Conservation (phyloP, 2,329 filamentous ascomycete genomes). For the Cladosporium sp. region DNA sequence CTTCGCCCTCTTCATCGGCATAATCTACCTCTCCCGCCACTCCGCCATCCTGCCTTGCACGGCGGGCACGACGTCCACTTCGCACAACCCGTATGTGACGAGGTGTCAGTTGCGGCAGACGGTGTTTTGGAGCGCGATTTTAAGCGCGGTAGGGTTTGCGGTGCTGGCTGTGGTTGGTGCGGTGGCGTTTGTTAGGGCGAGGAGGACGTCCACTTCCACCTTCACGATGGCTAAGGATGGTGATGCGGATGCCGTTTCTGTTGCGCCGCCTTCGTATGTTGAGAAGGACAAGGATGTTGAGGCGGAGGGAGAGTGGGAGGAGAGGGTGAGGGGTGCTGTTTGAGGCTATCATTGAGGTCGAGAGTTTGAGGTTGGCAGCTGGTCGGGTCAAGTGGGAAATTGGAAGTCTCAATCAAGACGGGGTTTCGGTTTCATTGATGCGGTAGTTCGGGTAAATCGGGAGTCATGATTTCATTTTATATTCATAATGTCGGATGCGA, state of each 20-base stretch:
- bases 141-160: background rate
- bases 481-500: background rate
- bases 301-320: background rate
- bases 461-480: background rate
- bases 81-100: background rate
- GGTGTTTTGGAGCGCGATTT: background rate
- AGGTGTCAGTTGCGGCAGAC: background rate
- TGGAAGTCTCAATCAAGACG: too few relatives aligned
- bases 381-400: too few relatives aligned
- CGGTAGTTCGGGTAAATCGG: background rate
- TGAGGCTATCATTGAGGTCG: background rate
- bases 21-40: background rate
- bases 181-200: background rate
- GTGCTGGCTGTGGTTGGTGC: background rate
- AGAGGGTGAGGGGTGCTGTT: background rate
- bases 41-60: background rate
- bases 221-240: background rate
- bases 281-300: background rate
- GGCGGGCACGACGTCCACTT: background rate
- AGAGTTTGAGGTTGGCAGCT: too few relatives aligned
- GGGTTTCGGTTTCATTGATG: too few relatives aligned
- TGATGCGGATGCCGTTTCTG: background rate
- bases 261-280: background rate
- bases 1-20: background rate
- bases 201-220: background rate